Conservation (phyloP, 805 yeast genomes). For the Starmerella sirachaensis region DNA sequence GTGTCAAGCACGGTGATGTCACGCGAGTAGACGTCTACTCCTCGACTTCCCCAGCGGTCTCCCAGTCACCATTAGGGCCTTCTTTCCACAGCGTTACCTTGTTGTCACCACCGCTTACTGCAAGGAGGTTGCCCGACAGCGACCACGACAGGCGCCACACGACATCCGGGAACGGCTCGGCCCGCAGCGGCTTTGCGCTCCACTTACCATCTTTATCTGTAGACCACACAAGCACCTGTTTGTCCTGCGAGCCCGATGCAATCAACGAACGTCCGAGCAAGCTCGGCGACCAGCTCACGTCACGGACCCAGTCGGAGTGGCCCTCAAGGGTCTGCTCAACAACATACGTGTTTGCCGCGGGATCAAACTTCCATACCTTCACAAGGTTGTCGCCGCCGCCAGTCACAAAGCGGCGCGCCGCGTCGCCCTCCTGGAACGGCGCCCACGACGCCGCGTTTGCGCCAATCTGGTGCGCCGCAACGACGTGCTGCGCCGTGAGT, state of each 20-base stretch:
- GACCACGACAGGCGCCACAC: constrained; percentile 99
- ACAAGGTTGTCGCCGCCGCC: constrained; percentile 94
- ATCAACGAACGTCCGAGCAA: constrained; percentile 75
- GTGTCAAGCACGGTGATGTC: too few relatives aligned
- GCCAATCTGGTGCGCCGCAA: constrained; percentile 84
- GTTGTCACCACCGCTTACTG: constrained; percentile 93
- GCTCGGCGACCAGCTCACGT: constrained; percentile 96
- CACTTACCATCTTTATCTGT: constrained; percentile 56
- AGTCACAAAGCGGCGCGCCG: constrained; percentile 63
- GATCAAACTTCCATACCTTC: constrained; percentile 72
- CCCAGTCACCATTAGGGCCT: constrained; percentile 87
- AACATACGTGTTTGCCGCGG: constrained; percentile 44
- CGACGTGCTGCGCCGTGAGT: constrained; percentile 24
- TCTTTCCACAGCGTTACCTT: constrained; percentile 96
- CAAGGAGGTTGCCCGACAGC: constrained; percentile 85
- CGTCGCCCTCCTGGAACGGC: constrained; percentile 28
- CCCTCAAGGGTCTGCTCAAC: constrained; percentile 74
- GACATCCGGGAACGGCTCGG: constrained; percentile 86
- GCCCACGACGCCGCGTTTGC: constrained; percentile 96
- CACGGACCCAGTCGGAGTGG: constrained; percentile 97
- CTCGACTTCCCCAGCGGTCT: constrained; percentile 90
- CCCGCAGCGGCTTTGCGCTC: constrained; percentile 65
- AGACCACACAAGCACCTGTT: constrained; percentile 90
- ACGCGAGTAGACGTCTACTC: constrained; percentile 38
- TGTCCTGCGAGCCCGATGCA: constrained; percentile 95